These are phyloP conservation scores for Aspergillus bertholletiae DNA, from an alignment of 495 filamentous ascomycete species.

Conservation along the genomic window DNA sequence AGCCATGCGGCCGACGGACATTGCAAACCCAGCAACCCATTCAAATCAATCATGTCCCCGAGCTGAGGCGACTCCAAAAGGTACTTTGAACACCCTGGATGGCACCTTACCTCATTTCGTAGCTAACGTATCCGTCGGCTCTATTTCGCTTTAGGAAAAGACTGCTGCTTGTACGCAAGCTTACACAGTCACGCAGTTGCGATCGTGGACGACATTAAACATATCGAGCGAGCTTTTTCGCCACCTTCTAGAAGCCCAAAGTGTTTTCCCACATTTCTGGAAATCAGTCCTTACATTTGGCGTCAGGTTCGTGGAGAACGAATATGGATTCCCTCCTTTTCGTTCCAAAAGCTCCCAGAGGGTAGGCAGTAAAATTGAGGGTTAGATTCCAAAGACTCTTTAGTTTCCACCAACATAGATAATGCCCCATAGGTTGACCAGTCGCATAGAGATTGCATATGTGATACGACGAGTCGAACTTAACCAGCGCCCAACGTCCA, in stretches of 20 bases:
- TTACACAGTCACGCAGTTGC: slow-evolving; percentile 4
- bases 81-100: too few species aligned
- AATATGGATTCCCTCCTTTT: slow-evolving; percentile 4
- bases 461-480: slow-evolving; percentile 8
- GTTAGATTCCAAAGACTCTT: not conserved
- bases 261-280: slow-evolving; percentile 6
- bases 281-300: slow-evolving; percentile 3
- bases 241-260: not conserved
- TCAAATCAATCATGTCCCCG: not conserved
- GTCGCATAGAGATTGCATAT: slow-evolving; percentile 2
- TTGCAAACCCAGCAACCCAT: not conserved
- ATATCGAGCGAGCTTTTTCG: slow-evolving; percentile 7
- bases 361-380: not conserved
- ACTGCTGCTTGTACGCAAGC: not conserved
- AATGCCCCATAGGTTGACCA: not conserved
- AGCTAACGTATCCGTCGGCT: too few species aligned
- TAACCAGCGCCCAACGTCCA: not conserved
- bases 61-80: not conserved
- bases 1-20: not conserved
- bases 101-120: too few species aligned
- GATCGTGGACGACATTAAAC: slow-evolving; percentile 8
- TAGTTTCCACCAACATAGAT: not conserved
- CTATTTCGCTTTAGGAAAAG: not conserved
- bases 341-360: not conserved
- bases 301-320: not conserved